These are phyloP conservation scores for Botrytis pseudocinerea DNA, from an alignment of 2,329 filamentous ascomycete genomes.

Conservation along the genomic window DNA sequence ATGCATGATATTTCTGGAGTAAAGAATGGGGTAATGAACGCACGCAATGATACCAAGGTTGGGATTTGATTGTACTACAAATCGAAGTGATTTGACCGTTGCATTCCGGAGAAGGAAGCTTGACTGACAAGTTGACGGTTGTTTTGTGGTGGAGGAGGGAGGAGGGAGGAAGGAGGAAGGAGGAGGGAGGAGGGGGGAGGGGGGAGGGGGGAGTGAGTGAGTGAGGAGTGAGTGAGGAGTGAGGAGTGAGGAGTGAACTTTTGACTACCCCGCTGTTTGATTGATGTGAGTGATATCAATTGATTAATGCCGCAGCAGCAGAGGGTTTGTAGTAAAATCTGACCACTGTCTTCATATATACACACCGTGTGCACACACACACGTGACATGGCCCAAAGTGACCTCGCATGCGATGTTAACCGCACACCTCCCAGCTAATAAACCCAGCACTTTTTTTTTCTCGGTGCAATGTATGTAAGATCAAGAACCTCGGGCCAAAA, in stretches of 20 bases:
- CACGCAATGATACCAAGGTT: background rate
- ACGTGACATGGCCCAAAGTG: background rate
- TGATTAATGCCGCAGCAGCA: background rate
- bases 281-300: background rate
- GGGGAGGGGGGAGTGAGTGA: no score
- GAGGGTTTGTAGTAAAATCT: background rate
- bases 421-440: background rate
- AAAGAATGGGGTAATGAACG: conserved; percentile 6
- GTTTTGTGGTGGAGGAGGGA: no score
- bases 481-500: background rate
- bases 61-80: background rate
- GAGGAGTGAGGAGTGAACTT: background rate
- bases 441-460: background rate
- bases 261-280: background rate
- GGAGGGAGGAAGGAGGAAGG: no score
- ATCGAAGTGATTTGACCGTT: background rate
- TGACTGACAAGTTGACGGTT: background rate
- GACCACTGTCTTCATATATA: background rate
- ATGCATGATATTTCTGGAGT: conserved; percentile 4
- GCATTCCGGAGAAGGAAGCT: background rate
- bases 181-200: background rate
- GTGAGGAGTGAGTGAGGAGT: no score
- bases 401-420: background rate
- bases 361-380: background rate
- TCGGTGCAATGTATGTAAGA: background rate